Evolutionary conservation across 108 stramenopile species (phyloP), one percentile per base, ranked within the genome.

Genomic region (Skeletonema menzelii): DNA sequence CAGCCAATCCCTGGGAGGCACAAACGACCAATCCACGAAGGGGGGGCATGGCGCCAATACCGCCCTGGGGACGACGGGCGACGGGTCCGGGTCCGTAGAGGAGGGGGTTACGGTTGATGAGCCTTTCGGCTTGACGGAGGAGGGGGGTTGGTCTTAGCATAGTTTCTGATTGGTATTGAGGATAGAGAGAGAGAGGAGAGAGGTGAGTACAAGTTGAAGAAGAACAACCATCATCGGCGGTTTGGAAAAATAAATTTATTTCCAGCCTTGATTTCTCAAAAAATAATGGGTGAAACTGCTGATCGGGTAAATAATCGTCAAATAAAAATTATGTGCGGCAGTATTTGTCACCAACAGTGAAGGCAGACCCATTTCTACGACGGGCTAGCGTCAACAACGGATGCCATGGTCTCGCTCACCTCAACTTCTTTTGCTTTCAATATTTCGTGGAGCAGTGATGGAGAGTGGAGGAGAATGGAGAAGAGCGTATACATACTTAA

Each of bases 71-170:
- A 14, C 83, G 57, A 28, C 93, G 87, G 30, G 80, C 89, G 4
- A 94, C 63, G 2, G 93, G 93, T 22, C 93, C 93, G 26, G 93
- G 93, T 15, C 93, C 93, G 83, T 76, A 94, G 47, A 94, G 82
- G 27, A 70, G 27, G 60, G 82, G 83, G 71, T 89, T 89, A 58
- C 82, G 74, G 75, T 91, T 91, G 79, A 91, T 70, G 56, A 88
- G 79, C 38, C 85, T 66, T 58, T 72, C 86, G 69, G 69, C 69
- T 46, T 70, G 69, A 30, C 57, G 57, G 19, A 30, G 27, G 3
- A 58, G 15, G 15, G 40, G 40, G 15, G 40, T 42, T 42, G 40
- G 40, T 42, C 40, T 15, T n/a, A 42, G 40, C 40, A 42, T 42
- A 4, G 15, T 42, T 42, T 42, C 40, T 42, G 15, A 42, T 42